Evolutionary conservation across 2,329 filamentous ascomycete genomes (phyloP), one percentile per base, ranked within the genome.

Genomic region (Trichoderma atroviride): DNA sequence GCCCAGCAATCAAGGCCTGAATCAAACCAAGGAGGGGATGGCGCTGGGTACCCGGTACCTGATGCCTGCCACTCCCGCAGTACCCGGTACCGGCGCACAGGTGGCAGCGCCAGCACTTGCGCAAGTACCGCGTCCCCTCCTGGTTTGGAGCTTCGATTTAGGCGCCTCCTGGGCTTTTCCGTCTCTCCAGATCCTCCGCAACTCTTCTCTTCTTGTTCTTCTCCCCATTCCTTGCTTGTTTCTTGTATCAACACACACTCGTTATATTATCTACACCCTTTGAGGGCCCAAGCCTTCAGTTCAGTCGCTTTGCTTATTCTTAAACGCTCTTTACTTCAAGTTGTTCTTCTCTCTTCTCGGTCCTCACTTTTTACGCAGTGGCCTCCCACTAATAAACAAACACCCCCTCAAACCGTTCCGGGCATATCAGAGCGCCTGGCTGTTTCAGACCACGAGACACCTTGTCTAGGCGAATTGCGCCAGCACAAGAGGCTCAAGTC

Each of bases 71-170:
- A 19, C 29, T 29, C 27, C 27, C 35, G 14, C 57, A 7, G 61
- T 64, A 64, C 50, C 61, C 61, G 29, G 47, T 64, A 64, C 61
- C 61, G 5, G 61, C 50, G n/a, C 19, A 2, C 13, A 19, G 35
- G 24, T 43, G 13, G 53, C 27, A 19, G 16, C 53, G 5, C n/a
- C 29, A n/a, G 53, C 53, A 31, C 24, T 22, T 16, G 47, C 50
- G 10, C 50, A 64, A 27, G 61, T 64, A 64, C 58, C 37, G 33
- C 19, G 29, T 22, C 40, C 61, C 61, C 63, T 66, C 63, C 63
- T 50, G 56, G 63, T 66, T 66, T 58, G 63, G 56, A 57, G 63
- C 63, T 24, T 66, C 63, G 53, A 66, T 66, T 43, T 66, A 50
- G 63, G 63, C 63, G 63, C 53, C 63, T 66, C 63, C 63, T 66